Evolutionary conservation across 169 alveolate genomes (phyloP), one percentile per base, ranked within the genome.

Genomic region (Plasmodium billcollinsi): DNA sequence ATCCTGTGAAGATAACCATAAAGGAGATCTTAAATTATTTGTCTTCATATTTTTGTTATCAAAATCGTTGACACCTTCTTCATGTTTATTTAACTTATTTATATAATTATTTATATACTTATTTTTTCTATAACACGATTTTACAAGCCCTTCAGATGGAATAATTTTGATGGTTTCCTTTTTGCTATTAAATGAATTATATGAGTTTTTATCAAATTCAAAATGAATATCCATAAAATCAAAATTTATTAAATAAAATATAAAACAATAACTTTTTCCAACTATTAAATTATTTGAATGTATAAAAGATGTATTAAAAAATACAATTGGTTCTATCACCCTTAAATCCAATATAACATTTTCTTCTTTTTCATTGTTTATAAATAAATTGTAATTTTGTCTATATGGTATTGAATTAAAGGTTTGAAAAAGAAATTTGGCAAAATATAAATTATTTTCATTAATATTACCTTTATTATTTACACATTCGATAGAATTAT

Each of bases 161-260:
- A 66, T 18, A 39, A 80, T 80, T 61, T 56, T 80, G 26, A 80
- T 80, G n/a, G 73, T 69, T 62, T 80, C 90, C 58, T 67, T 80
- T 80, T 80, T 66, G 45, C 63, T 66, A 62, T 80, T 80, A 29
- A 67, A 80, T 20, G 90, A 62, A 29, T 54, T 80, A 50, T 62
- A 80, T 8, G 90, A 80, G 59, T 80, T 80, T 29, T 80, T 59
- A 62, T 80, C 90, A 80, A 80, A 80, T 62, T 80, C 90, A 69
- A 80, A 80, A 58, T 80, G n/a, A 18, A 80, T 33, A 15, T 80
- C 83, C 54, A 80, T 69, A 39, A 80, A 72, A 72, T 80, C 90
- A 45, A 80, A 80, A 58, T 80, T 80, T 47, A 80, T 80, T 56
- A 80, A 12, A 63, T 80, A 80, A 80, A 80, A 80, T 39, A 80